Evolutionary conservation across 306 rosid species (phyloP).

Genomic region (Hippophae gyantsensis): DNA sequence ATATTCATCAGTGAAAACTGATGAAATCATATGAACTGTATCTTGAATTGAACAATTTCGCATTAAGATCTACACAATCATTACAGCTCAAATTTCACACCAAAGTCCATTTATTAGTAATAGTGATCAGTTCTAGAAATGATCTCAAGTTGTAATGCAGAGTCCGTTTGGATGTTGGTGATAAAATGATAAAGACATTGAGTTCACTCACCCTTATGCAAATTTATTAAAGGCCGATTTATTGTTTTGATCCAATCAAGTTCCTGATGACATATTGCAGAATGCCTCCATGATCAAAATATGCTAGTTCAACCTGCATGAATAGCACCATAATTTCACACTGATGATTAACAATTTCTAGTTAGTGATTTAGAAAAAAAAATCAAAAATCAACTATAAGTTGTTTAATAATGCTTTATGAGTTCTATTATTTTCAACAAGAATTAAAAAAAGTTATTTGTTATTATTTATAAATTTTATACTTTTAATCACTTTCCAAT

Average conservation of each 20-base stretch:
- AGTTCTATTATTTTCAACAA: too few relatives aligned
- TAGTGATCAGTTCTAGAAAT: too few relatives aligned
- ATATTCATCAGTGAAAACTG: too few relatives aligned
- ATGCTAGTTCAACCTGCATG: conserved; percentile 80
- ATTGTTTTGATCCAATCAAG: conserved; percentile 52
- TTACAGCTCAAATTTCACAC: background rate
- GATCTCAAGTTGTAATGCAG: too few relatives aligned
- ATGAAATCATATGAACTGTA: too few relatives aligned
- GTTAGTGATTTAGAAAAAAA: too few relatives aligned
- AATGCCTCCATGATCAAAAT: conserved; percentile 87
- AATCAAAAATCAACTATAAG: too few relatives aligned
- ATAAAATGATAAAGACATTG: conserved; percentile 8
- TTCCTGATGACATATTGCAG: conserved; percentile 80
- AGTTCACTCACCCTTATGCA: conserved; percentile 13
- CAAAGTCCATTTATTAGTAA: conserved; percentile 1
- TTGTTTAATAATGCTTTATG: too few relatives aligned
- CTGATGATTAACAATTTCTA: background rate
- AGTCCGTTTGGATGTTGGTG: conserved; percentile 18
- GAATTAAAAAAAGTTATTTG: too few relatives aligned
- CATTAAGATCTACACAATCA: conserved; percentile 6
- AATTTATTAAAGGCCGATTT: conserved; percentile 11
- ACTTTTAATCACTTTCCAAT: too few relatives aligned
- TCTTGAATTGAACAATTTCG: conserved; percentile 7
- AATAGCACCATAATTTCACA: conserved; percentile 7
- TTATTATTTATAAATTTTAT: too few relatives aligned